Percentiles rank a stretch among this genome's conserved stretches.
Conservation (phyloP, 2,329 filamentous ascomycete species). For the Penicillium sp. region DNA sequence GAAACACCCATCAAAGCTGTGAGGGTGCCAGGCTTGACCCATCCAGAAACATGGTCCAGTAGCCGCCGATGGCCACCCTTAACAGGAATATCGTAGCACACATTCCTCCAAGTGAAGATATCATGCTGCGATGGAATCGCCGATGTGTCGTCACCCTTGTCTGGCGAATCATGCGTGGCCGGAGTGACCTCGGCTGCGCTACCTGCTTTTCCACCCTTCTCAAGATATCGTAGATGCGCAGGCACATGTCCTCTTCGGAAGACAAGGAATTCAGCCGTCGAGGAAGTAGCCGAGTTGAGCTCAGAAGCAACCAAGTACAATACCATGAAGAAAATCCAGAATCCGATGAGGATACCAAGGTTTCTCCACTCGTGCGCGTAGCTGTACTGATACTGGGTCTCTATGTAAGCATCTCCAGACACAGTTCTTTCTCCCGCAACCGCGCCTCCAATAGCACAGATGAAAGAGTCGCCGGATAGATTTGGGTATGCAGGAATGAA, state of each 20-base stretch:
- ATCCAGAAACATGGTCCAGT: constrained; percentile 57
- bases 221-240: constrained; percentile 30
- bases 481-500: constrained; percentile 50
- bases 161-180: constrained; percentile 13
- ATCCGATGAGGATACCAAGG: constrained; percentile 67
- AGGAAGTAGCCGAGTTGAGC: constrained; percentile 63
- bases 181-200: constrained; percentile 18
- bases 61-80: constrained; percentile 55
- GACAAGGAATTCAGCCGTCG: constrained; percentile 69
- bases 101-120: constrained; percentile 56
- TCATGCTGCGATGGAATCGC: constrained; percentile 40
- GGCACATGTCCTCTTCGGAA: constrained; percentile 62
- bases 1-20: constrained; percentile 64
- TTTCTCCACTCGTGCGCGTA: constrained; percentile 67
- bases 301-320: constrained; percentile 67
- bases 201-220: constrained; percentile 25
- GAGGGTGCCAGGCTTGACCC: constrained; percentile 58
- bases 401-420: constrained; percentile 64
- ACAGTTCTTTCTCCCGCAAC: constrained; percentile 57
- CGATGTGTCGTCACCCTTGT: constrained; percentile 18
- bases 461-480: constrained; percentile 50
- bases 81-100: constrained; percentile 57
- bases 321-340: constrained; percentile 64
- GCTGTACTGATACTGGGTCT: constrained; percentile 58
- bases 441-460: constrained; percentile 59